phyloP scores from a whole-genome alignment of 768 basidiomycete species.

The Podaxis sp. region DNA sequence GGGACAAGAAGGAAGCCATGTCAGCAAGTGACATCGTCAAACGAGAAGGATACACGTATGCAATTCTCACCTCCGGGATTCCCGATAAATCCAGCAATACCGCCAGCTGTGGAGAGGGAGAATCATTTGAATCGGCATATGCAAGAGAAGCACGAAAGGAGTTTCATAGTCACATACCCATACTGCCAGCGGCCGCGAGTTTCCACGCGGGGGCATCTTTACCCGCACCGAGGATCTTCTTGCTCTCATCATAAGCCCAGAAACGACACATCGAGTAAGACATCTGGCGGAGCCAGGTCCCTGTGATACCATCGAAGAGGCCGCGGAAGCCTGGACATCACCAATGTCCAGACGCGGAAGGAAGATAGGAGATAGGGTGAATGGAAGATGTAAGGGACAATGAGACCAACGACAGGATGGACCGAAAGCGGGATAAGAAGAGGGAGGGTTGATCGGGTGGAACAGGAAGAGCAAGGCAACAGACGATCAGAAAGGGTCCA shows the following conservation, averaged over 20 bases:
- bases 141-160: not conserved
- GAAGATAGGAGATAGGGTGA: not conserved
- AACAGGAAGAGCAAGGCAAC: conserved; percentile 31
- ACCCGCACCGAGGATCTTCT: conserved; percentile 73
- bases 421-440: too few species aligned
- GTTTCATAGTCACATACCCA: conserved; percentile 48
- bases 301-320: conserved; percentile 81
- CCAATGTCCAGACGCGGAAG: not conserved
- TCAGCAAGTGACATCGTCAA: not conserved
- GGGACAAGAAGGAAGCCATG: not conserved
- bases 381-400: not conserved
- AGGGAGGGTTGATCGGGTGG: conserved; percentile 6
- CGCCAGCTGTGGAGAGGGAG: conserved; percentile 53
- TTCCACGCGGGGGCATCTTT: conserved; percentile 76
- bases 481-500: not conserved
- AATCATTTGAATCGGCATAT: conserved; percentile 9
- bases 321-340: conserved; percentile 50
- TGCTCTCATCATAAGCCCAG: conserved; percentile 91
- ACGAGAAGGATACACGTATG: not conserved
- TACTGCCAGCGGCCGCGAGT: conserved; percentile 75
- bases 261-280: conserved; percentile 90
- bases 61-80: conserved; percentile 67
- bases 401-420: not conserved
- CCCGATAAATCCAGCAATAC: conserved; percentile 83
- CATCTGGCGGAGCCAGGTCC: conserved; percentile 91